Evolutionary conservation across 1,284 basidiomycete species (phyloP).

Genomic region (Melampsora occidentalis): DNA sequence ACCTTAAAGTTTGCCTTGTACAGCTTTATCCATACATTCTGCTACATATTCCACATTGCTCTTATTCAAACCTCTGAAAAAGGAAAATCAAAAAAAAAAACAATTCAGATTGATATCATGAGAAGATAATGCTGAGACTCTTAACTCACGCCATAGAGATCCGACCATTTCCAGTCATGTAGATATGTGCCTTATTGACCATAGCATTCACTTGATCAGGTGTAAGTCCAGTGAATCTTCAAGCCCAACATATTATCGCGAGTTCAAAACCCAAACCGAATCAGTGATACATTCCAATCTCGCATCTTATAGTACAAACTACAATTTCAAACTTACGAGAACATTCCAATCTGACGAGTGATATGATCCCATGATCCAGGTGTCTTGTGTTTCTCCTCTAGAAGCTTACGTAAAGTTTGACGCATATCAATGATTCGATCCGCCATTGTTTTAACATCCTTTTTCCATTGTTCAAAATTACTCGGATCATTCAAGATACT

Average conservation of each 20-base stretch:
- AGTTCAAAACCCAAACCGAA: conserved; percentile 45
- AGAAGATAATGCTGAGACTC: not conserved
- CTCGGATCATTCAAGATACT: conserved; percentile 70
- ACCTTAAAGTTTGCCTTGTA: conserved; percentile 55
- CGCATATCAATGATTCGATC: conserved; percentile 87
- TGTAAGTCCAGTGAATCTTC: conserved; percentile 75
- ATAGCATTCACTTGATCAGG: conserved; percentile 68
- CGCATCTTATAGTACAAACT: not conserved
- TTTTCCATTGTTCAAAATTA: conserved; percentile 81
- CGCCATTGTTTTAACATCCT: conserved; percentile 87
- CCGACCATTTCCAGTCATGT: conserved; percentile 65
- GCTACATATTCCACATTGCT: conserved; percentile 76
- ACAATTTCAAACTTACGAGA: conserved; percentile 61
- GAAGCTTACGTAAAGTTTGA: conserved; percentile 69
- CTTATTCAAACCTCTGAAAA: conserved; percentile 83
- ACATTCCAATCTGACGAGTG: conserved; percentile 85
- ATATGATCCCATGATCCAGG: conserved; percentile 84
- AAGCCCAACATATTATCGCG: not conserved
- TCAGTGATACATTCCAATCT: not conserved
- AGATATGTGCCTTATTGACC: conserved; percentile 76
- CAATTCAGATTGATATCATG: not conserved
- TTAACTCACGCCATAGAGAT: conserved; percentile 50
- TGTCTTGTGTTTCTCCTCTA: conserved; percentile 81
- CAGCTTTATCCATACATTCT: conserved; percentile 67
- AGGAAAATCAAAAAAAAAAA: conserved; percentile 53